These are phyloP conservation scores for Boletellus ananiceps DNA, from an alignment of 768 basidiomycete species.

Conservation along the genomic window DNA sequence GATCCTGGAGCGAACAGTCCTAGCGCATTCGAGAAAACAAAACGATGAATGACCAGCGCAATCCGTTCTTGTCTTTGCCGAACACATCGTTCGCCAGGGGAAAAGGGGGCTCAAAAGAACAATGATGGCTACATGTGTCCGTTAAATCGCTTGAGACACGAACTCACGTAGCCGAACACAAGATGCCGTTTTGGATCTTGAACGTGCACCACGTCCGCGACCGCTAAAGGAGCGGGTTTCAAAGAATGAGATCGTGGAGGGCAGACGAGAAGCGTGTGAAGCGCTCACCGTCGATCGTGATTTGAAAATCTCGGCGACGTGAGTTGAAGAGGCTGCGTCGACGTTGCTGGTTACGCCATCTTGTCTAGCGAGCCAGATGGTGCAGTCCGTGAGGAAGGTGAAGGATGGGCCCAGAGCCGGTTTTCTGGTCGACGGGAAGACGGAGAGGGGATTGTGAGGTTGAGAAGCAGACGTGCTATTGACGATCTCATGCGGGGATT, in stretches of 20 bases:
- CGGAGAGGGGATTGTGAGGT: slow-evolving; percentile 32
- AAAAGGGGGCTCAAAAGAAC: too few species aligned
- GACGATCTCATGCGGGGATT: slow-evolving; percentile 43
- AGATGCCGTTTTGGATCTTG: slow-evolving; percentile 33
- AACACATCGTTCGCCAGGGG: too few species aligned
- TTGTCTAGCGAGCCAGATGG: slow-evolving; percentile 57
- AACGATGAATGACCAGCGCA: too few species aligned
- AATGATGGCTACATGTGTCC: background rate
- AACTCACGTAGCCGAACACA: slow-evolving; percentile 12
- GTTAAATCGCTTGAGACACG: background rate
- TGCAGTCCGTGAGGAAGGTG: slow-evolving; percentile 64
- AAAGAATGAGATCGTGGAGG: background rate
- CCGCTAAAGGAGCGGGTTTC: slow-evolving; percentile 21
- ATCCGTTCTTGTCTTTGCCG: too few species aligned
- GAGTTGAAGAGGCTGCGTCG: slow-evolving; percentile 21
- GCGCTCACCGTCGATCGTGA: slow-evolving; percentile 39
- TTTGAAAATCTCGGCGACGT: slow-evolving; percentile 39
- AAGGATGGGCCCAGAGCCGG: slow-evolving; percentile 78
- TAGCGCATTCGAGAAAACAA: too few species aligned
- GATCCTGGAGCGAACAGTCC: too few species aligned
- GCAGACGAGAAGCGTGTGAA: background rate
- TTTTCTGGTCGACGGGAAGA: slow-evolving; percentile 43
- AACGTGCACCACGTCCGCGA: slow-evolving; percentile 40
- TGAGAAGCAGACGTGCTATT: slow-evolving; percentile 46
- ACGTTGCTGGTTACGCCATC: slow-evolving; percentile 3